Base-by-base conservation (phyloP, 2,329 filamentous ascomycete genomes). In the Alternaria sp. region DNA sequence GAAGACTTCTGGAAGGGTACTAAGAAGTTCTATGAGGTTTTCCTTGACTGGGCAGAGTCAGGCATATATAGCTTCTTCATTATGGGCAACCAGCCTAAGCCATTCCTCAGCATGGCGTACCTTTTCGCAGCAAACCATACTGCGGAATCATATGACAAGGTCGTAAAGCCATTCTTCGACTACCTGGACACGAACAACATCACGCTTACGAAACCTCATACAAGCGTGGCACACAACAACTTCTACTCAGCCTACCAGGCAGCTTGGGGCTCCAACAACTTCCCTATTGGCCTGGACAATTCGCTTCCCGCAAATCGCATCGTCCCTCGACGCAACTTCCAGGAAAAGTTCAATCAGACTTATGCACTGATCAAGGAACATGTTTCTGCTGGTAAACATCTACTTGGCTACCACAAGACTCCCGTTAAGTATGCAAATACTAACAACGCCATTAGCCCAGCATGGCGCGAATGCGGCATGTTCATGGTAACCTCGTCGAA, bases 361-460 rank as follows among this genome's bases (percentile, higher is more conserved):
- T 68, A 61, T 22, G 49, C 56, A 5, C 76, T 90, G 34, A 81
- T 90, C 1, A 55, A 59, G 65, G 52, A 60, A 69, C 69, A 73
- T 14, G 63, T 68, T 0, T 46, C 38, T 1, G 38, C 46, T 3
- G 68, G 64, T 0, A 57, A 54, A 20, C 66, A 72, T n/a, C 16
- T 61, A 2, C 49, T 62, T 1, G 63, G 59, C 18, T 69, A 67
- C 44, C 68, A 70, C 56, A 66, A 70, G 57, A 57, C 65, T 2
- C 71, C 54, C 0, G 36, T 38, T 3, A 53, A 54, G 34, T 58
- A 58, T 62, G 49, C 34, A 27, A 69, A 70, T 27, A 63, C 60
- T 0, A 46, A 70, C 50, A 73, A 71, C 32, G 69, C 68, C 10
- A 62, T 69, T 3, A 59, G 43, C 7, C 59, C 69, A 6, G 70